Conservation (phyloP, 2,329 filamentous ascomycete species). For the Conoideocrella luteorostrata region DNA sequence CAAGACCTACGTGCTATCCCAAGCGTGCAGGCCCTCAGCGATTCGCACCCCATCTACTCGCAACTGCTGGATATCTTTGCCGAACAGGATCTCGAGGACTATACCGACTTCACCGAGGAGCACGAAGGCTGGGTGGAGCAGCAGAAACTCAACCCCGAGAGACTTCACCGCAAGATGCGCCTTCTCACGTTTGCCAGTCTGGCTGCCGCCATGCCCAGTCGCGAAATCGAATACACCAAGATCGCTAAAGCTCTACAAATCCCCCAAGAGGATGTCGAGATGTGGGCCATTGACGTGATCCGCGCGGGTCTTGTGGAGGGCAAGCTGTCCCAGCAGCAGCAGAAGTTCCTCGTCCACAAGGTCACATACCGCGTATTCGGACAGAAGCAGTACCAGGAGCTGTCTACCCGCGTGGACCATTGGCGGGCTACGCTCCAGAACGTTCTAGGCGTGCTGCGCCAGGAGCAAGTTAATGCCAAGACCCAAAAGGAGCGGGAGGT, state of each 20-base stretch:
- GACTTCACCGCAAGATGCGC: constrained; percentile 90
- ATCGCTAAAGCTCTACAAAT: constrained; percentile 85
- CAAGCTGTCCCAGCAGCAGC: constrained; percentile 87
- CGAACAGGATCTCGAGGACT: constrained; percentile 89
- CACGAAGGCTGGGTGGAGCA: constrained; percentile 79
- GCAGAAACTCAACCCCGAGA: constrained; percentile 63
- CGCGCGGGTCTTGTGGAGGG: constrained; percentile 92
- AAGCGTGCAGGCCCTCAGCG: constrained; percentile 77
- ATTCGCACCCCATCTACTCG: constrained; percentile 77
- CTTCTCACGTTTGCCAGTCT: constrained; percentile 88
- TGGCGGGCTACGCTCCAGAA: constrained; percentile 78
- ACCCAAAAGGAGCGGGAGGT: constrained; percentile 71
- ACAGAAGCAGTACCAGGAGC: constrained; percentile 96
- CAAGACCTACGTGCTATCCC: constrained; percentile 76
- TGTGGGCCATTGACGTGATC: constrained; percentile 98
- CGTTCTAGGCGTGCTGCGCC: constrained; percentile 70
- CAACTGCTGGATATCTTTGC: constrained; percentile 95
- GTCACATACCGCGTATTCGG: constrained; percentile 95
- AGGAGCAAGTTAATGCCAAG: constrained; percentile 74
- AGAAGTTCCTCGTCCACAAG: constrained; percentile 91
- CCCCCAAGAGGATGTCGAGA: constrained; percentile 77
- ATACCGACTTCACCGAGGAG: constrained; percentile 90
- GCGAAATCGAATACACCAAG: constrained; percentile 80
- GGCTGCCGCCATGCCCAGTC: constrained; percentile 73
- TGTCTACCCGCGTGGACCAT: constrained; percentile 82